Evolutionary conservation across 148 eudicot genomes (phyloP), one percentile per base, ranked within the genome.

Genomic region (Silene conica): DNA sequence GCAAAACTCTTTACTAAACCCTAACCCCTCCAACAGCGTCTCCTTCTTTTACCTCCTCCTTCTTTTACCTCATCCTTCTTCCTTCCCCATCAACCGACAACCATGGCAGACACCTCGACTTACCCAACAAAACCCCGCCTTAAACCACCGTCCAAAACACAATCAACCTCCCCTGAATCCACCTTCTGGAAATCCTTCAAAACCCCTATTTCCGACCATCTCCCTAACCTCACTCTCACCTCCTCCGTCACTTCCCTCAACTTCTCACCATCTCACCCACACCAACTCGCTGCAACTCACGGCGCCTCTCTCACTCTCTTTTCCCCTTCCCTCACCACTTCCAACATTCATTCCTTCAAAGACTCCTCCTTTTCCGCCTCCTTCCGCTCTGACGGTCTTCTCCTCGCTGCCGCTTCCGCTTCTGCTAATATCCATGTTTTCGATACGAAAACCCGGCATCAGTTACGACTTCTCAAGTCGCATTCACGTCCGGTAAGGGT

Each of bases 131-230:
- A 86, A 70, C 88, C 95, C 12, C 87, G 90, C 8, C 89, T 87
- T 34, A 85, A 88, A 74, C 85, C 97, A 41, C 70, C 83, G 7
- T 85, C 92, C 13, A 84, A 81, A 13, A 75, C 95, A 12, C 55
- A 3, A 3, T 50, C 55, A 50, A 50, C 55, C 55, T 50, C 55
- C 19, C 87, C 91, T 16, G 98, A 93, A 87, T 74, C 86, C 12
- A 85, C 83, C 43, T 89, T 80, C 82, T 93, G 97, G 95, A 84
- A 77, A 80, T 91, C 97, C 52, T 93, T 89, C 88, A 93, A 93
- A 83, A 52, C 88, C 72, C 85, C 82, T 13, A 9, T 0, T 13
- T 50, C 16, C 55, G 55, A 54, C 34, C 2, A 31, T 86, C 73
- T 83, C 79, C 6, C 72, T 73, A 50, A 80, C 80, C 15, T 45